These are phyloP conservation scores for Sugiyamaella neomexicana DNA, from an alignment of 1,139 yeast genomes.

Conservation along the genomic window DNA sequence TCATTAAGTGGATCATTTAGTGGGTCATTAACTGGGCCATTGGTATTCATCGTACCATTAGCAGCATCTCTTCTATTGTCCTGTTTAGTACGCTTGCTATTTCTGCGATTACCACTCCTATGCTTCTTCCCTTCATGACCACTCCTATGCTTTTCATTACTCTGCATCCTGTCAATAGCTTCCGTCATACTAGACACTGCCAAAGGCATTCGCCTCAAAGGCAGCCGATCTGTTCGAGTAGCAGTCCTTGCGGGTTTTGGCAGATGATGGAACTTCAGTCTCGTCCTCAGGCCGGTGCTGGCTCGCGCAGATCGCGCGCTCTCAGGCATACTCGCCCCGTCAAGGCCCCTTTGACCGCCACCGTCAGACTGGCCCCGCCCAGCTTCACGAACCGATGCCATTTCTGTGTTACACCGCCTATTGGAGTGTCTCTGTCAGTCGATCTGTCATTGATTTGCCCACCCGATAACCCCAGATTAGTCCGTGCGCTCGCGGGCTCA, in stretches of 20 bases:
- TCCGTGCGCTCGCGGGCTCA: no score
- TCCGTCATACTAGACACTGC: background rate
- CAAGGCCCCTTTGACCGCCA: background rate
- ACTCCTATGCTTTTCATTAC: background rate
- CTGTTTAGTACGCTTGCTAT: no score
- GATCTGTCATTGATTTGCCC: background rate
- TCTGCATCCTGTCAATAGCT: background rate
- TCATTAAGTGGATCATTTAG: no score
- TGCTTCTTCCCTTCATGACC: background rate
- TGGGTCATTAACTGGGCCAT: no score
- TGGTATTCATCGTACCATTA: no score
- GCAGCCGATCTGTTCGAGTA: no score
- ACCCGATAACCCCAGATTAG: no score
- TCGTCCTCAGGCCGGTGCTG: background rate
- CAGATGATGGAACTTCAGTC: slow-evolving; percentile 8
- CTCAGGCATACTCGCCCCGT: no score
- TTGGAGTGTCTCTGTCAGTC: background rate
- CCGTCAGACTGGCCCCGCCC: background rate
- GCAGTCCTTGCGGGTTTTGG: slow-evolving; percentile 7
- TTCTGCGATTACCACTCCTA: no score
- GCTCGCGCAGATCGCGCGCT: background rate
- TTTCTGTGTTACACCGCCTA: background rate
- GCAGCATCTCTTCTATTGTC: no score
- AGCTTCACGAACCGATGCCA: no score
- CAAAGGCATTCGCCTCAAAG: background rate